These are phyloP conservation scores for Extremus antarcticus DNA, from an alignment of 495 filamentous ascomycete genomes.

Conservation along the genomic window DNA sequence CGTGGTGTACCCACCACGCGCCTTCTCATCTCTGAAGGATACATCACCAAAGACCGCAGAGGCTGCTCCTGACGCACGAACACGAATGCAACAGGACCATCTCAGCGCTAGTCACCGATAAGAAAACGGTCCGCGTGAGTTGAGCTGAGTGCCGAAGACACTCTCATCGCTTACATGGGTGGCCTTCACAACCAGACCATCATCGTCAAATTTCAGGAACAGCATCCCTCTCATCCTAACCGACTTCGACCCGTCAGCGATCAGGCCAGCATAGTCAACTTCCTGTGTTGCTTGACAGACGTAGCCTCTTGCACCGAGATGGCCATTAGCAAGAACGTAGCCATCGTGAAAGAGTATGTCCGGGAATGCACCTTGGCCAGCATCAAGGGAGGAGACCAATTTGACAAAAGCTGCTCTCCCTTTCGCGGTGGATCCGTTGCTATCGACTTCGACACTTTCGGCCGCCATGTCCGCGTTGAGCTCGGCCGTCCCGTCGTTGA, in stretches of 20 bases:
- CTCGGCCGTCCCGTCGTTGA: background rate
- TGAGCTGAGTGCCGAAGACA: background rate
- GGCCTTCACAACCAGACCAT: background rate
- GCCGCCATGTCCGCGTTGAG: background rate
- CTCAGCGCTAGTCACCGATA: too few species aligned
- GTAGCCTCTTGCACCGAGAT: background rate
- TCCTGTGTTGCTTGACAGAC: slow-evolving; percentile 1
- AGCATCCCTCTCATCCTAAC: background rate
- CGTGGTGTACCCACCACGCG: too few species aligned
- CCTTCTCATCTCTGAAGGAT: too few species aligned
- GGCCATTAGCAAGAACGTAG: background rate
- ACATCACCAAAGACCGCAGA: too few species aligned
- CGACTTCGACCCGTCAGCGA: background rate
- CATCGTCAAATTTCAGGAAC: background rate
- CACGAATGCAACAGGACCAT: too few species aligned
- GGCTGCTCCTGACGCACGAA: too few species aligned
- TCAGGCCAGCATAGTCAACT: background rate
- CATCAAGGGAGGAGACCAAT: background rate
- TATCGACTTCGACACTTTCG: background rate
- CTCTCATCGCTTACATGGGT: background rate
- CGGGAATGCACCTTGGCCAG: background rate
- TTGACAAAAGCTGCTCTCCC: background rate
- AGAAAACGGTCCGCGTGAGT: background rate
- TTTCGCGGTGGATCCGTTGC: background rate
- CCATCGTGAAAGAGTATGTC: background rate